phyloP scores from a whole-genome alignment of 345 rosid genomes.

The Limnanthes douglasii region DNA sequence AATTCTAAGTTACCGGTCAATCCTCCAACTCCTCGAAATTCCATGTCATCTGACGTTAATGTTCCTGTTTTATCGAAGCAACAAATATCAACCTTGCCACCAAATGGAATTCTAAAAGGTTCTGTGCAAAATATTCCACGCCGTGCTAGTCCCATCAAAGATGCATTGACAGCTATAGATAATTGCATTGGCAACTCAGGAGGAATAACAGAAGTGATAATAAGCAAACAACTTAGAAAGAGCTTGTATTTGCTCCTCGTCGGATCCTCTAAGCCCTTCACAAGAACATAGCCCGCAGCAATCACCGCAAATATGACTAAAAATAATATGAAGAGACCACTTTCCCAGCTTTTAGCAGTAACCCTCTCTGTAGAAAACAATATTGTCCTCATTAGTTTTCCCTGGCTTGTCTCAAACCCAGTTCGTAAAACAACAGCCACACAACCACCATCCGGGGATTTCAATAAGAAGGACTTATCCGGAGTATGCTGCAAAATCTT shows the following conservation, averaged over 20 bases:
- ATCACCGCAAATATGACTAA: conserved; percentile 88
- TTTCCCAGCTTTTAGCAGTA: conserved; percentile 99
- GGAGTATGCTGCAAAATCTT: conserved; percentile 94
- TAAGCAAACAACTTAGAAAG: conserved; percentile 85
- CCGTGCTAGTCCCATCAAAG: conserved; percentile 85
- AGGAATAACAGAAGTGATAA: conserved; percentile 93
- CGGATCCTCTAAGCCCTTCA: conserved; percentile 98
- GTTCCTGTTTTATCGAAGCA: conserved; percentile 99
- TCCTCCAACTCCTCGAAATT: conserved; percentile 84
- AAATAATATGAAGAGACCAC: conserved; percentile 90
- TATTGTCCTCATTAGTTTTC: conserved; percentile 97
- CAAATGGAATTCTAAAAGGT: conserved; percentile 97
- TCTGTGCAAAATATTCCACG: conserved; percentile 99
- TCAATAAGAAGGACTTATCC: conserved; percentile 79
- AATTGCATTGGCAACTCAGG: conserved; percentile 99
- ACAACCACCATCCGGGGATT: conserved; percentile 94
- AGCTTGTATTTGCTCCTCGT: conserved; percentile 99
- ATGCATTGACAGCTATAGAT: conserved; percentile 96
- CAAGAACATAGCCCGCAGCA: conserved; percentile 97
- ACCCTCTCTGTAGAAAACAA: conserved; percentile 98
- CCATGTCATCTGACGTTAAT: conserved; percentile 99
- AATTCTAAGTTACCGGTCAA: conserved; percentile 34
- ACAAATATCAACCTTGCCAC: conserved; percentile 97
- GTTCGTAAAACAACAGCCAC: conserved; percentile 95
- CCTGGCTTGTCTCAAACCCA: conserved; percentile 99